Evolutionary conservation across 305 asterid species (phyloP).

Genomic region (Solanum chacoense): DNA sequence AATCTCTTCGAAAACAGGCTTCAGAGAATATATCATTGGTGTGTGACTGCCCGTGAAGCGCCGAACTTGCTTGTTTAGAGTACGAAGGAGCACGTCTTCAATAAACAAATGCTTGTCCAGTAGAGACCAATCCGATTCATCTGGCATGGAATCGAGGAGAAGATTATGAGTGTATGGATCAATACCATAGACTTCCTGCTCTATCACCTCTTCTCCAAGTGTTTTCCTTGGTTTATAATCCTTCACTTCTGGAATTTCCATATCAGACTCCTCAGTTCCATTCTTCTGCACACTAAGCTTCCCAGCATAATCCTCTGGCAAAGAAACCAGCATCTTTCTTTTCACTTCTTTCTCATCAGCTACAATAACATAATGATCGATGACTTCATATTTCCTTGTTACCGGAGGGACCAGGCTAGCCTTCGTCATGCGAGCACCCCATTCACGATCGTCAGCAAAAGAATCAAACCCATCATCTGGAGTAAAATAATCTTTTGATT

Average conservation of each 20-base stretch:
- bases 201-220: constrained; percentile 87
- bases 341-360: constrained; percentile 93
- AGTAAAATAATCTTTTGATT: constrained; percentile 47
- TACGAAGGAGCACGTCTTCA: constrained; percentile 83
- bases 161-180: constrained; percentile 98
- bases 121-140: constrained; percentile 81
- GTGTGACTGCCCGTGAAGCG: constrained; percentile 75
- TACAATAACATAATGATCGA: constrained; percentile 82
- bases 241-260: constrained; percentile 98
- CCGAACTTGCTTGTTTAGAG: constrained; percentile 80
- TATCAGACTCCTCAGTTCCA: constrained; percentile 96
- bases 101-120: constrained; percentile 78
- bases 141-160: constrained; percentile 97
- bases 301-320: constrained; percentile 88
- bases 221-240: constrained; percentile 85
- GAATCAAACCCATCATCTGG: constrained; percentile 79
- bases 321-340: constrained; percentile 91
- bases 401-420: constrained; percentile 97
- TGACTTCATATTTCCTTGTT: constrained; percentile 88
- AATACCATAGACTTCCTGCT: constrained; percentile 99
- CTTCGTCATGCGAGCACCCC: constrained; percentile 99
- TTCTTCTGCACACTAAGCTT: constrained; percentile 73
- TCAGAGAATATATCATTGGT: constrained; percentile 81
- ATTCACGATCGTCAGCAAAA: constrained; percentile 88
- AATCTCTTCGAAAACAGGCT: constrained; percentile 75